Evolutionary conservation across 2,329 filamentous ascomycete species (phyloP).

Genomic region (Xenoacremonium recifei): DNA sequence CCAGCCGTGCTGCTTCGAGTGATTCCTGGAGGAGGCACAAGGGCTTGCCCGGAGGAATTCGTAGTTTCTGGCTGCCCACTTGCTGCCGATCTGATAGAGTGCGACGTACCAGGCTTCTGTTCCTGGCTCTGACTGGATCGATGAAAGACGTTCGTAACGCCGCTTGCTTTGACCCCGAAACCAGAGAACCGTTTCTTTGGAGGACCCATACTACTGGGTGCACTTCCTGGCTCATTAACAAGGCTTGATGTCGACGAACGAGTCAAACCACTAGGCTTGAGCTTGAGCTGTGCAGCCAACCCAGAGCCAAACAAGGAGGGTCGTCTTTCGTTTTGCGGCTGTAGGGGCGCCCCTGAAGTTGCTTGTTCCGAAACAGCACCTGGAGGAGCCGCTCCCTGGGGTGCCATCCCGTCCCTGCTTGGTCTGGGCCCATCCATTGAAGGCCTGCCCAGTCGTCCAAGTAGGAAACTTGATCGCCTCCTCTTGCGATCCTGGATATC

Average conservation of each 20-base stretch:
- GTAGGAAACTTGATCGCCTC: constrained; percentile 40
- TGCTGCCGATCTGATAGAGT: constrained; percentile 14
- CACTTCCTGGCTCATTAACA: constrained; percentile 16
- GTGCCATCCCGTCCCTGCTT: constrained; percentile 11
- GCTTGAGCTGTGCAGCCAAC: constrained; percentile 17
- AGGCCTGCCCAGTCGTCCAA: constrained; percentile 14
- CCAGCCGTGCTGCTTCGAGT: constrained; percentile 23
- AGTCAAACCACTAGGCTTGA: constrained; percentile 12
- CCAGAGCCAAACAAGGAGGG: constrained; percentile 36
- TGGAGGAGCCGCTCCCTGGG: constrained; percentile 16
- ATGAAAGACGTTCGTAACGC: constrained; percentile 27
- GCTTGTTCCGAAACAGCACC: too few relatives aligned
- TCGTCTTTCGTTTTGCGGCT: constrained; percentile 33
- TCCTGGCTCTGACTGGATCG: constrained; percentile 17
- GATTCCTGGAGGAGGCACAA: constrained; percentile 12
- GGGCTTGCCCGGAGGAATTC: constrained; percentile 11
- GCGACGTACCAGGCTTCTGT: constrained; percentile 18
- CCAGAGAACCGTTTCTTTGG: constrained; percentile 48
- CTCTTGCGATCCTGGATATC: constrained; percentile 35
- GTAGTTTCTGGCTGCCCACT: constrained; percentile 14
- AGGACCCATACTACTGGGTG: constrained; percentile 8
- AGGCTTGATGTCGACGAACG: constrained; percentile 23
- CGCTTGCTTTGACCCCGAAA: constrained; percentile 30
- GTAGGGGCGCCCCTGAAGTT: constrained; percentile 17
- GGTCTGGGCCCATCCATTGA: constrained; percentile 12